Base-by-base conservation (phyloP, 306 rosid genomes). In the Ochetophila trinervis region DNA sequence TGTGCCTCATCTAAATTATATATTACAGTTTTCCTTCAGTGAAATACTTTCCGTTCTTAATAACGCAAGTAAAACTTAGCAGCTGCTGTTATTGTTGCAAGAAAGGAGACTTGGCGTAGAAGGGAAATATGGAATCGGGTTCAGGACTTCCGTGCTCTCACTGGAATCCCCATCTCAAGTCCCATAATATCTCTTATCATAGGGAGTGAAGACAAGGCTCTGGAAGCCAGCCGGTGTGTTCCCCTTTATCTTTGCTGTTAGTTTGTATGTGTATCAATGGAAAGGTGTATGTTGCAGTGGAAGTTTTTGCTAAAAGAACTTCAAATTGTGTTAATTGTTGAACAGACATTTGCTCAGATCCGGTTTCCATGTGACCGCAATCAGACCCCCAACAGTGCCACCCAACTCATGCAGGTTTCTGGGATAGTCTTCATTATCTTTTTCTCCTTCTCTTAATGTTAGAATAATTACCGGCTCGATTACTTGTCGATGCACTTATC, bases 291-390 rank as follows among this genome's bases (percentile, higher is more conserved):
- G 4, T 4, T 8, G 1, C 8, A 11, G 19, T 53, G 30, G 57
- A 9, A 16, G 17, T 58, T 32, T 44, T 21, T 65, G 48, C 57
- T 64, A 15, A 55, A 62, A 20, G 54, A 23, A 45, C 5, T 18
- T 62, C 79, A 71, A 30, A 77, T 30, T 65, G 20, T 64, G 27
- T 68, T 13, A 18, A 10, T 56, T 51, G 32, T 70, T 63, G 58
- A 74, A 50, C 88, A 93, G 99, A 80, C 71, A 87, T 78, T 66
- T 90, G 83, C 65, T 93, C 80, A 84, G 84, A 79, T 83, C 97
- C 51, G 99, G 99, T 70, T 89, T 93, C 70, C 99, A 90, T 21
- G 96, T 93, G 68, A 87, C 96, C 37, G 98, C 98, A 56, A 93
- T 93, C 62, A 78, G 96, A 71, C 98, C 98, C 49, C 98, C 99